phyloP scores from a whole-genome alignment of 352 stramenopile genomes.

The Vaucheria bursata region DNA sequence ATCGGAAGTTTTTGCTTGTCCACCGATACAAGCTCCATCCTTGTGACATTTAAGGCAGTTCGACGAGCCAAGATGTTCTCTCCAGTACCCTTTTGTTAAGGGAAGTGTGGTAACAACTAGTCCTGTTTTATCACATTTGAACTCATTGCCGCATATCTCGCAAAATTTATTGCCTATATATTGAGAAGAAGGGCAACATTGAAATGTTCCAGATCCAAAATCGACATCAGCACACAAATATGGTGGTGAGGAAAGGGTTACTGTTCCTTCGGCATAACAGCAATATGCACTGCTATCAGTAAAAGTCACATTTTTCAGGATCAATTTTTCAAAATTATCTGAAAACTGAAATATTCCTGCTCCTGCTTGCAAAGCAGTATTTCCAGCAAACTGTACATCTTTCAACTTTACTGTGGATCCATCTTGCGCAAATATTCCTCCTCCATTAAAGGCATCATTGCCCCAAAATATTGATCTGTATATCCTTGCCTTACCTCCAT shows the following conservation, averaged over 20 bases:
- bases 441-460: too few relatives aligned
- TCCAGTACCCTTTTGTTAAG: constrained; percentile 25
- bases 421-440: too few relatives aligned
- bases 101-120: constrained; percentile 3
- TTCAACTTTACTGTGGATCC: too few relatives aligned
- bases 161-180: not conserved
- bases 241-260: not conserved
- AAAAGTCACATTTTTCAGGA: not conserved
- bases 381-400: too few relatives aligned
- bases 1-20: not conserved
- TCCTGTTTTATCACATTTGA: constrained; percentile 13
- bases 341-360: too few relatives aligned
- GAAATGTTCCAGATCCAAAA: not conserved
- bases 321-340: constrained; percentile 59
- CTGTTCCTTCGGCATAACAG: not conserved
- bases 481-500: too few relatives aligned
- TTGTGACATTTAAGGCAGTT: constrained; percentile 13
- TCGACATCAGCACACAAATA: not conserved
- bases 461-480: too few relatives aligned
- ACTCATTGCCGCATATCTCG: not conserved
- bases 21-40: constrained; percentile 15
- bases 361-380: too few relatives aligned
- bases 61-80: not conserved
- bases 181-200: not conserved
- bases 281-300: not conserved